Conservation (phyloP, 2,329 filamentous ascomycete genomes). For the Rhexocercosporidium sp. region DNA sequence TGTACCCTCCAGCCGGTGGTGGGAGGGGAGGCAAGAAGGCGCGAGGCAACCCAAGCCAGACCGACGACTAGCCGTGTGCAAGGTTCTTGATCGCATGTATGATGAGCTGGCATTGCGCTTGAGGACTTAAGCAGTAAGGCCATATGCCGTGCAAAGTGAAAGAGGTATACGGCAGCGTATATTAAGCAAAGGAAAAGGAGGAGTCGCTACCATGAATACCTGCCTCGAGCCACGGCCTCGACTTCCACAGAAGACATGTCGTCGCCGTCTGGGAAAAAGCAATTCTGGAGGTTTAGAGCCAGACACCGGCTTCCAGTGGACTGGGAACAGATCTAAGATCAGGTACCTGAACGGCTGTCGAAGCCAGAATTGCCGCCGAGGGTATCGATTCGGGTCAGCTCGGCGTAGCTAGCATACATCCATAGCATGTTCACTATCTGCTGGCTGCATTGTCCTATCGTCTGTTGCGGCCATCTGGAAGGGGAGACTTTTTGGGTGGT, state of each 20-base stretch:
- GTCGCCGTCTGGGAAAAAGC: conserved; percentile 1
- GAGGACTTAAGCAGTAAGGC: conserved; percentile 57
- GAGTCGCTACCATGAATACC: conserved; percentile 21
- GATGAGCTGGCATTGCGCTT: conserved; percentile 78
- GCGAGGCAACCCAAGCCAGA: conserved; percentile 38
- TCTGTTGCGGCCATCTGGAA: conserved; percentile 21
- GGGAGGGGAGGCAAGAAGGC: conserved; percentile 32
- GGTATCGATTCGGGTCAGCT: conserved; percentile 9
- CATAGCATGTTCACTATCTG: conserved; percentile 7
- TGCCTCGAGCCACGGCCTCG: not conserved
- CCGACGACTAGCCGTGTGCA: conserved; percentile 41
- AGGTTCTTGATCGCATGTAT: conserved; percentile 64
- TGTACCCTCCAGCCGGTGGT: conserved; percentile 20
- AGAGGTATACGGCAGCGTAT: conserved; percentile 43
- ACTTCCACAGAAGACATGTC: not conserved
- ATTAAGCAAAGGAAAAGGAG: conserved; percentile 37
- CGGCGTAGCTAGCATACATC: conserved; percentile 1
- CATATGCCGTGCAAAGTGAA: conserved; percentile 51
- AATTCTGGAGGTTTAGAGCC: not conserved
- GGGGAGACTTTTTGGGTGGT: not conserved
- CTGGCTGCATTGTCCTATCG: conserved; percentile 30
- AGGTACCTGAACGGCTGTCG: conserved; percentile 8
- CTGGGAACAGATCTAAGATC: conserved; percentile 10
- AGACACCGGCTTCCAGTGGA: not conserved
- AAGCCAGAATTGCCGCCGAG: conserved; percentile 4